These are phyloP conservation scores for Bonia amplexicaulis DNA, from an alignment of 176 grass and related monocot species.

Conservation along the genomic window DNA sequence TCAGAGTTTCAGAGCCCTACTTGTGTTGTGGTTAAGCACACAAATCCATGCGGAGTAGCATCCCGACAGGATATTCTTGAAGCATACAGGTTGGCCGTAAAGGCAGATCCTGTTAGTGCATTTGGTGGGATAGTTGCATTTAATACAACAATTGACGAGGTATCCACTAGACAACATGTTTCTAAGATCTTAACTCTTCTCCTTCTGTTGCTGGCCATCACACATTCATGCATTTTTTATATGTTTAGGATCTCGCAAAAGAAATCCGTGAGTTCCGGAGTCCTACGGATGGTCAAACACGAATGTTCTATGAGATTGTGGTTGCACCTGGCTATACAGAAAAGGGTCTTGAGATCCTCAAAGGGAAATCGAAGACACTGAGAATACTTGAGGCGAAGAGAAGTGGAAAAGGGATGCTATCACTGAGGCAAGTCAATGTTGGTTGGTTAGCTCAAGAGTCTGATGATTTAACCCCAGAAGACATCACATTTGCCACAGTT, in stretches of 20 bases:
- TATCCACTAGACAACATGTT: not conserved
- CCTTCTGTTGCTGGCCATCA: not conserved
- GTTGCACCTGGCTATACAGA: conserved; percentile 76
- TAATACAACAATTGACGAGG: conserved; percentile 55
- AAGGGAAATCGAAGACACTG: conserved; percentile 82
- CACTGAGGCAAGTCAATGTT: conserved; percentile 67
- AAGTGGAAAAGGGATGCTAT: conserved; percentile 61
- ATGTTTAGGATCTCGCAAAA: conserved; percentile 66
- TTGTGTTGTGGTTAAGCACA: conserved; percentile 92
- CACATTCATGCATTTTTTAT: not conserved
- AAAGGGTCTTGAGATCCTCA: conserved; percentile 70
- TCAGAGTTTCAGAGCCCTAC: conserved; percentile 77
- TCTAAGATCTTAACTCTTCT: not conserved
- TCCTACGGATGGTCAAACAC: conserved; percentile 57
- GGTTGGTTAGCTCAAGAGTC: conserved; percentile 81
- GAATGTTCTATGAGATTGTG: conserved; percentile 98
- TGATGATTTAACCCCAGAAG: conserved; percentile 68
- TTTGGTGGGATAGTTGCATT: conserved; percentile 94
- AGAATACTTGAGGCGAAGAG: conserved; percentile 81
- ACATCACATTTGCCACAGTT: conserved; percentile 56
- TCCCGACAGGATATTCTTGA: conserved; percentile 68
- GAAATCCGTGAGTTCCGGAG: conserved; percentile 89
- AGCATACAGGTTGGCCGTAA: conserved; percentile 86
- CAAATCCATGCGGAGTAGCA: conserved; percentile 89
- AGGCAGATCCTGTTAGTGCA: conserved; percentile 78